phyloP scores from a whole-genome alignment of 371 early-diverging fungal genomes.

The Apophysomyces trapeziformis region DNA sequence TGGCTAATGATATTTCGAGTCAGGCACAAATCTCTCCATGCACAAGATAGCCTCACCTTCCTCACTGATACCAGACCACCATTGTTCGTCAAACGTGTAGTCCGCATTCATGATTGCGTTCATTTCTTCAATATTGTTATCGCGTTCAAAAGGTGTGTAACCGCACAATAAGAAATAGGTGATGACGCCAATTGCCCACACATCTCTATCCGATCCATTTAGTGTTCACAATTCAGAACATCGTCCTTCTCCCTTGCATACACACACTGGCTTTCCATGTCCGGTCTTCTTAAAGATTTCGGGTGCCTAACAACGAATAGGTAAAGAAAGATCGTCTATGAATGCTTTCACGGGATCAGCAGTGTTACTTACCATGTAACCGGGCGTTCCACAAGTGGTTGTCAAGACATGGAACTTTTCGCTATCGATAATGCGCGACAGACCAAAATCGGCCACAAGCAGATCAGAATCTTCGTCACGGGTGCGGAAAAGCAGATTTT shows the following conservation, averaged over 20 bases:
- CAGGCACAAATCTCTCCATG: background rate
- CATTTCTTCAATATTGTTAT: slow-evolving; percentile 63
- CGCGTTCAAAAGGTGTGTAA: slow-evolving; percentile 89
- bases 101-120: slow-evolving; percentile 75
- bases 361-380: slow-evolving; percentile 68
- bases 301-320: slow-evolving; percentile 61
- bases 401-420: slow-evolving; percentile 77
- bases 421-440: slow-evolving; percentile 81
- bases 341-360: background rate
- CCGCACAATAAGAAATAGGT: slow-evolving; percentile 90
- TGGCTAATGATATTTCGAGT: slow-evolving; percentile 55
- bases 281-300: slow-evolving; percentile 78
- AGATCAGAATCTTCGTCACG: slow-evolving; percentile 74
- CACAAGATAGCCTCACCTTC: slow-evolving; percentile 24
- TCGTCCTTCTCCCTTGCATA: background rate
- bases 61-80: slow-evolving; percentile 68
- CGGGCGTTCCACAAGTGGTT: slow-evolving; percentile 87
- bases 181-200: slow-evolving; percentile 95
- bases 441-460: slow-evolving; percentile 89
- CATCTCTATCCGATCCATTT: slow-evolving; percentile 66
- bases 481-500: slow-evolving; percentile 85
- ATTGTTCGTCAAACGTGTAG: slow-evolving; percentile 80
- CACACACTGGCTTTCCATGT: slow-evolving; percentile 66
- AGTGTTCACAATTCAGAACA: background rate
- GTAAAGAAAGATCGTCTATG: background rate